These are phyloP conservation scores for Elongisporangium prolatum DNA, from an alignment of 352 stramenopile genomes.

Conservation along the genomic window DNA sequence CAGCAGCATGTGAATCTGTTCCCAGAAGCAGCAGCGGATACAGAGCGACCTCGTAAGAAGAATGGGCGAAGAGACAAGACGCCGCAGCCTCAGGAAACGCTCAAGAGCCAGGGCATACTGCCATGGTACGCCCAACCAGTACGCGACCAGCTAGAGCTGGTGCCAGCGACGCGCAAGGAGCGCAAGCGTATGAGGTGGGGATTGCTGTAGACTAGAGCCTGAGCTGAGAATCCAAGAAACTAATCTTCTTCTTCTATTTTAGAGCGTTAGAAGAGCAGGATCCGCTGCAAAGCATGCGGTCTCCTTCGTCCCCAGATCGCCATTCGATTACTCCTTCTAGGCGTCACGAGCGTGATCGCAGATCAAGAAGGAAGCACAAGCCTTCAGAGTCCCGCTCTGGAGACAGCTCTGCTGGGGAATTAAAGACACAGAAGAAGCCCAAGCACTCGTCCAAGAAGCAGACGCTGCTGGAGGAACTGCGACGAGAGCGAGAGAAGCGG, in stretches of 20 bases:
- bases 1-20: slow-evolving; percentile 41
- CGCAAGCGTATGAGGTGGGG: slow-evolving; percentile 35
- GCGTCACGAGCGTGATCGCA: slow-evolving; percentile 1
- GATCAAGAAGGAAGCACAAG: slow-evolving; percentile 13
- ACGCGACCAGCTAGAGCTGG: slow-evolving; percentile 9
- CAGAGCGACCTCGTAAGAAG: background rate
- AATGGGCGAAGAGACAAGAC: slow-evolving; percentile 1
- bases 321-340: background rate
- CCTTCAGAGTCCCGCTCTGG: background rate
- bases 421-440: slow-evolving; percentile 9
- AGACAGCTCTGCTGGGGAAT: background rate
- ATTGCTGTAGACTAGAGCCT: background rate
- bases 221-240: background rate
- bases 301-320: slow-evolving; percentile 10
- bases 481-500: slow-evolving; percentile 34
- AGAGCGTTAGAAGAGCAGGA: slow-evolving; percentile 32
- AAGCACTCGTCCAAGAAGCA: slow-evolving; percentile 14
- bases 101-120: slow-evolving; percentile 20
- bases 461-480: slow-evolving; percentile 24
- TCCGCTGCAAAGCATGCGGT: slow-evolving; percentile 37
- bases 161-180: slow-evolving; percentile 9
- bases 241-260: background rate
- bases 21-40: slow-evolving; percentile 13
- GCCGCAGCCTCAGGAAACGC: slow-evolving; percentile 18
- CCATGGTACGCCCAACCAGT: slow-evolving; percentile 38